Base-by-base conservation (phyloP, 2,329 filamentous ascomycete genomes). In the Epichloe coenophiala region DNA sequence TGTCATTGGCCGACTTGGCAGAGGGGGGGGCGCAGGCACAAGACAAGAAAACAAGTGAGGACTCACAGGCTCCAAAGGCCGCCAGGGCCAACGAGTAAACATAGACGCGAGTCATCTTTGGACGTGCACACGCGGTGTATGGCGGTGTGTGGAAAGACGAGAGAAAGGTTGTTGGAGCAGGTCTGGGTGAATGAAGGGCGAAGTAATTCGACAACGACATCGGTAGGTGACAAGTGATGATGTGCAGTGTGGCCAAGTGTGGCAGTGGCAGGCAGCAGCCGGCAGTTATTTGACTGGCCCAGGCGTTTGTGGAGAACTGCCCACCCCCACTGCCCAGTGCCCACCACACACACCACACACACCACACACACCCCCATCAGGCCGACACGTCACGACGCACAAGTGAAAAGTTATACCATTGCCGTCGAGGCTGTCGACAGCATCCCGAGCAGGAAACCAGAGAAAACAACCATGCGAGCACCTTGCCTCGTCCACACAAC, bases 51-150 rank as follows among this genome's bases (percentile, higher is more conserved):
- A 46, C 47, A 23, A 45, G 23, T 45, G 49, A 33, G 35, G 27
- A 70, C 71, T 56, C 64, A 74, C 72, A 68, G 47, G 64, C 69
- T 48, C 65, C 59, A 60, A 72, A 67, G 51, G 65, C 71, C 60
- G 68, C 63, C 53, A 73, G 58, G 53, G 66, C 70, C 45, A 65
- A 59, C 51, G 61, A 62, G 55, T 75, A 75, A 38, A 74, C 68
- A 35, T 62, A 65, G 41, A 65, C 63, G 47, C 71, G 66, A 39
- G 71, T 73, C 71, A 74, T 74, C 51, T 51, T 58, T 49, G 39
- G 36, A 38, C 44, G 51, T 38, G 45, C 11, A 39, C 27, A 36
- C 17, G 43, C 42, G 33, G 31, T 45, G 4, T 5, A 35, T 17
- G 46, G 39, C 45, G 23, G 38, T 33, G 42, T 5, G 41, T 35